Percentiles rank a stretch among this genome's conserved stretches.
Evolutionary conservation across 1,284 basidiomycete genomes (phyloP).

Genomic region (Cryptococcus amylolentus): DNA sequence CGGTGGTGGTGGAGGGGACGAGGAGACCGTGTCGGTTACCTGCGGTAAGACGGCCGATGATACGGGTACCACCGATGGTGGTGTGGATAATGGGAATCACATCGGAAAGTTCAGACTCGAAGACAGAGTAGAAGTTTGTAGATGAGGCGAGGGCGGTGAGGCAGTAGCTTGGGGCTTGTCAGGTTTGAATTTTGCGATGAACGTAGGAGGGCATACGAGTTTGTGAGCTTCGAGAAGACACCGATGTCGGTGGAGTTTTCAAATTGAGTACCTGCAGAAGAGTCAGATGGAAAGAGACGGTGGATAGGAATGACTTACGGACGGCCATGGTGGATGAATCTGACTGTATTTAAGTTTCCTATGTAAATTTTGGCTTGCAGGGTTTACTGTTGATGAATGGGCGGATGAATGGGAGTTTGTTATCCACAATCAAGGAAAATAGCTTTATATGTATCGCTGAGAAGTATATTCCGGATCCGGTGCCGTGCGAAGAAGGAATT

Average conservation of each 20-base stretch:
- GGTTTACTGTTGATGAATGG: background rate
- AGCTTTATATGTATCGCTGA: background rate
- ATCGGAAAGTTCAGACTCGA: conserved; percentile 90
- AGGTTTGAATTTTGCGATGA: background rate
- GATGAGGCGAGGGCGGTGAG: conserved; percentile 88
- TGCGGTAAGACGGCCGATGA: conserved; percentile 88
- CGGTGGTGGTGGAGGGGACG: conserved; percentile 91
- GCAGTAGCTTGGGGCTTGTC: conserved; percentile 63
- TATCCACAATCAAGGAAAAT: background rate
- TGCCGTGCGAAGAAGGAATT: background rate
- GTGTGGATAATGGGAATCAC: conserved; percentile 96
- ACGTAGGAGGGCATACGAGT: conserved; percentile 53
- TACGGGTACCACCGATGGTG: conserved; percentile 90
- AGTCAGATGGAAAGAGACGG: background rate
- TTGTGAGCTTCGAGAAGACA: conserved; percentile 91
- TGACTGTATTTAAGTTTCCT: background rate
- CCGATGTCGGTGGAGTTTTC: conserved; percentile 97
- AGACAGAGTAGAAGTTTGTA: conserved; percentile 96
- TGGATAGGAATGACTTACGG: conserved; percentile 45
- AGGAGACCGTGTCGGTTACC: conserved; percentile 95
- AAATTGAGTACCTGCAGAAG: conserved; percentile 72
- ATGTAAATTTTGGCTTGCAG: background rate
- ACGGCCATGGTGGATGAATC: conserved; percentile 51
- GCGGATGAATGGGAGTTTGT: background rate
- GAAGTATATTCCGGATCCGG: background rate